Base-by-base conservation (phyloP, 1,139 yeast species). In the Geotrichum australiense region DNA sequence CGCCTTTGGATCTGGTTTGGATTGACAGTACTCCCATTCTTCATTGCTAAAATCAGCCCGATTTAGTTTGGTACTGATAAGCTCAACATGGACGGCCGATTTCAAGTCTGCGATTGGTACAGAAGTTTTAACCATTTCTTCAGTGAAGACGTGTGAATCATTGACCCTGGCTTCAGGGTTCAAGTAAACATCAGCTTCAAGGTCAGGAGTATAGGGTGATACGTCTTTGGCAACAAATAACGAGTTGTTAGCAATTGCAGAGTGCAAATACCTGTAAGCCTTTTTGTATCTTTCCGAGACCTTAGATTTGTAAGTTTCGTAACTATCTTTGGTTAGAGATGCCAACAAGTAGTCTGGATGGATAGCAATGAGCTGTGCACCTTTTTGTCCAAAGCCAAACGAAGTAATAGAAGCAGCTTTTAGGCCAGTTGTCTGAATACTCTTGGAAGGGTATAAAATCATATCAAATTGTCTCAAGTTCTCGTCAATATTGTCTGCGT, bases 301-400 rank as follows among this genome's bases (percentile, higher is more conserved):
- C 71, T 78, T 85, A 43, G 63, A 56, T 49, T 73, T 76, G 64
- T 91, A 91, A 18, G 70, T 67, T 54, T 78, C 71, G 65, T 86
- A 91, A 51, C 81, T 73, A 27, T 68, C 60, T 66, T 74, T 74
- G 60, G 80, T 80, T 62, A 91, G 73, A 29, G 85, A 77, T 49
- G 94, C 94, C 61, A 69, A 86, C 68, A 91, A 74, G 76, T 86
- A 91, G 68, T 89, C 96, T 50, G 96, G 85, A 68, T 89, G 94
- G 51, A 91, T 74, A 47, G 80, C 84, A 63, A 91, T 68, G 39
- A 96, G 95, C 67, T 86, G 94, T 44, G 91, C 98, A 69, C 98
- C 98, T 74, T 91, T 91, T 72, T 91, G 98, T 63, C 98, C 98
- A 64, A 91, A 91, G 64, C 98, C 98, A 64, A 91, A 91, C 5